Evolutionary conservation across 208 protist species (phyloP), one percentile per base, ranked within the genome.

Genomic region (Trypanosoma scelopori): DNA sequence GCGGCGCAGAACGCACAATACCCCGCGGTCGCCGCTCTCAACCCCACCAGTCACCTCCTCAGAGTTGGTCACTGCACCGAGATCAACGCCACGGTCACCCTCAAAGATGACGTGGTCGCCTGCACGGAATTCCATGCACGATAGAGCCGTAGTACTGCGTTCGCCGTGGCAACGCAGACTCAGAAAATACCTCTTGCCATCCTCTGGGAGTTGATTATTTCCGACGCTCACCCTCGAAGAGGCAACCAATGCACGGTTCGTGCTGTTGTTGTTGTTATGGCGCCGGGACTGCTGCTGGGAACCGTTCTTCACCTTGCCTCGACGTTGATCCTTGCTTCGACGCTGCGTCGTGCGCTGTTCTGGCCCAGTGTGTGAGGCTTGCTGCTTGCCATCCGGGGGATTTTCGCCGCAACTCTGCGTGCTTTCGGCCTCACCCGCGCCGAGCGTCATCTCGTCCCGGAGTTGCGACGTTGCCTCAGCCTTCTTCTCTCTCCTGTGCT

Each of bases 61-160:
- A 58, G 76, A 90, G 52, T 65, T 51, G 16, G 86, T 60, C n/a
- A 95, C 87, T 46, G 78, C 73, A 22, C 84, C 87, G 68, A 93
- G 79, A 65, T 93, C 87, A 25, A 84, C 63, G 37, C 87, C 90
- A 52, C 87, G 84, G 52, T 93, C 86, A 15, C 78, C 87, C 56
- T 94, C 83, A 60, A 91, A 87, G 6, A 94, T 70, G 3, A 93
- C 90, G 52, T 85, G 82, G 3, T 70, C 77, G 23, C 79, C 84
- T 22, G 27, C 42, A 50, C 69, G 71, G 30, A 81, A 64, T 15
- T 53, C 30, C 0, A 60, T 65, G n/a, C 41, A 42, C 4, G 75
- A 76, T 12, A 73, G 62, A 5, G 76, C 61, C 12, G 68, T 63
- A 1, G 55, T 50, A 35, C 51, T 51, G 60, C 62, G 64, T 23